These are phyloP conservation scores for Trebouxia sp. DNA, from an alignment of 139 green algal species.

Conservation along the genomic window DNA sequence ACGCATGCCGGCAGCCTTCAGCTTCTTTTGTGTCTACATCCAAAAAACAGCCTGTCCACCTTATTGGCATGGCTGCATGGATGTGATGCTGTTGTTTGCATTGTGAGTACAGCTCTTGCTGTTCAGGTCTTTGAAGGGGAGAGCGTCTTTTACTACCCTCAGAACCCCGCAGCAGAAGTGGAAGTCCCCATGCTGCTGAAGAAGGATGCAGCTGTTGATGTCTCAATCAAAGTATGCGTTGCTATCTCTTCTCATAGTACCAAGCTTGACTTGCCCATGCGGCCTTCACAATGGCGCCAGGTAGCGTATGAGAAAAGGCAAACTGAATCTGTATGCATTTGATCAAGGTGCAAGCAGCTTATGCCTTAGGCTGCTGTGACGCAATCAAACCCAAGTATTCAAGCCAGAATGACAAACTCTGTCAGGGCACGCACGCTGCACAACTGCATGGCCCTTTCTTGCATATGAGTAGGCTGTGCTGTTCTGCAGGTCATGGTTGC, in stretches of 20 bases:
- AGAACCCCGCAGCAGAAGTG: not conserved
- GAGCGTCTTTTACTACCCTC: slow-evolving; percentile 34
- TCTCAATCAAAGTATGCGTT: slow-evolving; percentile 59
- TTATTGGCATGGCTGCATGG: not conserved
- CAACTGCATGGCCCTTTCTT: too few species aligned
- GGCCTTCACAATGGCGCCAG: too few species aligned
- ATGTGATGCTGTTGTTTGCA: not conserved
- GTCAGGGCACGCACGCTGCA: too few species aligned
- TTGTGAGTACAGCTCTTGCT: slow-evolving; percentile 27
- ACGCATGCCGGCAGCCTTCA: too few species aligned
- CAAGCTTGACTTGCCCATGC: not conserved
- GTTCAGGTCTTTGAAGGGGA: slow-evolving; percentile 65
- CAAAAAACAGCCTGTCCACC: not conserved
- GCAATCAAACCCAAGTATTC: too few species aligned
- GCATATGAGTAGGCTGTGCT: too few species aligned
- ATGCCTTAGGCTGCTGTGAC: too few species aligned
- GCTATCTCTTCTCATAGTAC: not conserved
- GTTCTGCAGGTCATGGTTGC: slow-evolving; percentile 52
- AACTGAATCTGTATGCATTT: too few species aligned
- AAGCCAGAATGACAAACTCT: too few species aligned
- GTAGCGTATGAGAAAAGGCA: too few species aligned
- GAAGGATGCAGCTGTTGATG: slow-evolving; percentile 53
- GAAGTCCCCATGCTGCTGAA: slow-evolving; percentile 52
- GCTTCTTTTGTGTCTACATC: not conserved
- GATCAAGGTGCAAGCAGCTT: too few species aligned